A percentile compares a stretch with the other conserved stretches of the same genome.
These are phyloP conservation scores for Naematelia aurantialba DNA, from an alignment of 768 basidiomycete species.

Conservation along the genomic window DNA sequence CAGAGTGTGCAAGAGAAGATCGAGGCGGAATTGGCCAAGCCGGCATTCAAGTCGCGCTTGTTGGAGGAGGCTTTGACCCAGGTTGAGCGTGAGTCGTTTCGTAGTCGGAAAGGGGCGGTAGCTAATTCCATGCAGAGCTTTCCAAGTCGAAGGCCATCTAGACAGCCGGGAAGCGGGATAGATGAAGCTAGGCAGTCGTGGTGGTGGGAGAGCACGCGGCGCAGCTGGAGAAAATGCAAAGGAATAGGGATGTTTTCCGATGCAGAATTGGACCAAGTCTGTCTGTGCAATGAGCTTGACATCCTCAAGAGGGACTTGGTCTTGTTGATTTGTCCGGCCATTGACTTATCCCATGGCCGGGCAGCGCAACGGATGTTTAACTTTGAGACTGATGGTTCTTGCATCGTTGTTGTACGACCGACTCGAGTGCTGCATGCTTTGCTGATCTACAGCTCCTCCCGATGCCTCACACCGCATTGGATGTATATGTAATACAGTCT, in stretches of 20 bases:
- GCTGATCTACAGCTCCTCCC: background rate
- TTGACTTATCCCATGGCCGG: no score
- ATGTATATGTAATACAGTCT: no score
- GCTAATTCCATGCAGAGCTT: constrained; percentile 59
- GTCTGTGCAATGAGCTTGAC: background rate
- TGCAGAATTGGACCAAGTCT: background rate
- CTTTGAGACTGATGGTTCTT: no score
- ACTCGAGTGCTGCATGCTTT: no score
- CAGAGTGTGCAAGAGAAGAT: constrained; percentile 59
- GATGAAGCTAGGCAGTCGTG: background rate
- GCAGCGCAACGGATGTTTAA: no score
- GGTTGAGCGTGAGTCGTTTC: constrained; percentile 78
- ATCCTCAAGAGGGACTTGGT: background rate
- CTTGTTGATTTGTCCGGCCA: no score
- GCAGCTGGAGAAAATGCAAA: constrained; percentile 5
- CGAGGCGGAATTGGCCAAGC: constrained; percentile 56
- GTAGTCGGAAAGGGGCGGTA: background rate
- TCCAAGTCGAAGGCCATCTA: constrained; percentile 91
- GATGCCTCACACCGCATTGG: no score
- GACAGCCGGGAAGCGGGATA: constrained; percentile 20
- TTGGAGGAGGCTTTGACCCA: constrained; percentile 84
- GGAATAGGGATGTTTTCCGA: background rate
- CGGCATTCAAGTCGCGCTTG: constrained; percentile 76
- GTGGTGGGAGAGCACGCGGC: no score
- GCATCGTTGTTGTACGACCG: no score